These are phyloP conservation scores for Hura crepitans DNA, from an alignment of 441 rosid species.

Conservation along the genomic window DNA sequence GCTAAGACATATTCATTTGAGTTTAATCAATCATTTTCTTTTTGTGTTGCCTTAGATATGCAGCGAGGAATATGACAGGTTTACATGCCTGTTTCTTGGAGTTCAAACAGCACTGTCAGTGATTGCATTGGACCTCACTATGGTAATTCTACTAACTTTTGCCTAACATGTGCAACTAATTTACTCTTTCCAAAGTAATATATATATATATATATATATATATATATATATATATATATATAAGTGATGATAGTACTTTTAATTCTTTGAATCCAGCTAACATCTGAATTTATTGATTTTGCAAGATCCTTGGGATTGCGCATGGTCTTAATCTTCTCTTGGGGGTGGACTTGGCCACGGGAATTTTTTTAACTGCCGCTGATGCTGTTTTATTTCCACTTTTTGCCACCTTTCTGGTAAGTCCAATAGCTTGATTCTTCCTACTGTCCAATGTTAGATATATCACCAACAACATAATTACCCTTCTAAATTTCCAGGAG, in stretches of 20 bases:
- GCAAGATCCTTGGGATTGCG: conserved; percentile 86
- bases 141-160: conserved; percentile 51
- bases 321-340: conserved; percentile 85
- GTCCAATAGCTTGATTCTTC: conserved; percentile 25
- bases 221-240: too few relatives aligned
- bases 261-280: conserved; percentile 15
- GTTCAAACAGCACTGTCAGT: conserved; percentile 75
- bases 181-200: conserved; percentile 13
- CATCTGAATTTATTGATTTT: conserved; percentile 26
- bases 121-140: conserved; percentile 69
- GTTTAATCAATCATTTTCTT: conserved; percentile 6
- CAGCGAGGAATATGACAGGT: conserved; percentile 76
- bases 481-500: conserved; percentile 46
- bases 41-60: conserved; percentile 52
- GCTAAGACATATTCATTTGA: background rate
- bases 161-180: background rate
- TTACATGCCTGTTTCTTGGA: conserved; percentile 71
- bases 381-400: conserved; percentile 81
- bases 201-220: too few relatives aligned
- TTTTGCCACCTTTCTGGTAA: conserved; percentile 70
- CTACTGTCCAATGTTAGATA: conserved; percentile 9
- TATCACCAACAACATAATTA: conserved; percentile 12
- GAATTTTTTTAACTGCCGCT: conserved; percentile 73
- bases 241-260: conserved; percentile 1
- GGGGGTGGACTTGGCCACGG: conserved; percentile 76